A percentile compares a stretch with the other conserved stretches of the same genome.
phyloP scores from a whole-genome alignment of 805 yeast genomes.

The Lipomyces yamadae region DNA sequence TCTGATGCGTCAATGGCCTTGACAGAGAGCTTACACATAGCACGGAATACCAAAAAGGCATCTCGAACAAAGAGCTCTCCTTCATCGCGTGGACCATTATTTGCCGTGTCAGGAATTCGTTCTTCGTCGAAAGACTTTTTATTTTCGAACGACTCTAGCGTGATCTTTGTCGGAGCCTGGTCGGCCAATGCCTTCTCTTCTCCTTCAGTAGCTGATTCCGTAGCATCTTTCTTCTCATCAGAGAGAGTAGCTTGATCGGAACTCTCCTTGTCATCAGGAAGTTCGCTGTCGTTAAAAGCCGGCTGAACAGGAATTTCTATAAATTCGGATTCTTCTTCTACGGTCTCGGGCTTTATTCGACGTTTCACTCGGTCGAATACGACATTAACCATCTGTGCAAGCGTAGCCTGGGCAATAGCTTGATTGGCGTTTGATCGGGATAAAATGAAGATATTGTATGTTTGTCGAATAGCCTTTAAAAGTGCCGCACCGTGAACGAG shows the following conservation, averaged over 20 bases:
- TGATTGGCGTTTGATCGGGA: constrained; percentile 84
- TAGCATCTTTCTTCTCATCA: not conserved
- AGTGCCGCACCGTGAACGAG: constrained; percentile 90
- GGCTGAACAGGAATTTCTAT: constrained; percentile 30
- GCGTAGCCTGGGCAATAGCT: constrained; percentile 91
- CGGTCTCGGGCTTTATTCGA: constrained; percentile 36
- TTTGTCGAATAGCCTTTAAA: constrained; percentile 88
- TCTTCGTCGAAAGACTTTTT: constrained; percentile 43
- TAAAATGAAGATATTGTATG: constrained; percentile 87
- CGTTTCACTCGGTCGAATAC: constrained; percentile 75
- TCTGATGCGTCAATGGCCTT: constrained; percentile 67
- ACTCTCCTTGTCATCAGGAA: constrained; percentile 24
- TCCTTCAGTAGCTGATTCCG: not conserved
- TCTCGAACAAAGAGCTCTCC: constrained; percentile 80
- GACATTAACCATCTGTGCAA: constrained; percentile 86
- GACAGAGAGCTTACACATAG: constrained; percentile 90
- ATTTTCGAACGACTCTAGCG: constrained; percentile 45
- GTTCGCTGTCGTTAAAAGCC: constrained; percentile 13
- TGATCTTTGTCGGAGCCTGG: constrained; percentile 34
- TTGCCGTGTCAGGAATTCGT: constrained; percentile 44
- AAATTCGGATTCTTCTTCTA: constrained; percentile 16
- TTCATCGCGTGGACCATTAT: constrained; percentile 55
- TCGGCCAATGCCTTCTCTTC: not conserved
- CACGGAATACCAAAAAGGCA: constrained; percentile 89
- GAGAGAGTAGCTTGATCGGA: constrained; percentile 16